Percentiles rank a stretch among this genome's conserved stretches.
These are phyloP conservation scores for Hypholoma fasciculare DNA, from an alignment of 768 basidiomycete genomes.

Conservation along the genomic window DNA sequence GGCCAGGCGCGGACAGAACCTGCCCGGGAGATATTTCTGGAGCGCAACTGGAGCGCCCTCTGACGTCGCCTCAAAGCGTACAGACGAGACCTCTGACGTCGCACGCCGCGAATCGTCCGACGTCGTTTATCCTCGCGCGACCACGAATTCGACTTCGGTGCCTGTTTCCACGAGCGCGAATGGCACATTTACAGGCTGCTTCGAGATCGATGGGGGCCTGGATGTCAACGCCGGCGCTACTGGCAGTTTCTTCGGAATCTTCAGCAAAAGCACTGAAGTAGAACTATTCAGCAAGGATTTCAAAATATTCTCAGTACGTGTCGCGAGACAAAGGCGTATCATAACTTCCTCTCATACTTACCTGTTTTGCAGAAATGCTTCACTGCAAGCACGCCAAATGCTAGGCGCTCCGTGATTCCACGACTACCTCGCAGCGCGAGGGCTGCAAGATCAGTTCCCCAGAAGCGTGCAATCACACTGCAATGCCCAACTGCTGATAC, in stretches of 20 bases:
- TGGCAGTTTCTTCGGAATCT: constrained; percentile 39
- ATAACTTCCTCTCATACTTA: not conserved
- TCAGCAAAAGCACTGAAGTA: constrained; percentile 30
- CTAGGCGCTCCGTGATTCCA: constrained; percentile 1
- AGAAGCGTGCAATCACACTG: constrained; percentile 5
- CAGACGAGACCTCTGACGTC: not conserved
- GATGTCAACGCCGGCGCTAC: constrained; percentile 40
- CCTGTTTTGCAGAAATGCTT: constrained; percentile 14
- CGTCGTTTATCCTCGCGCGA: not conserved
- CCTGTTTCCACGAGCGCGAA: not conserved
- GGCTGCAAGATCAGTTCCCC: not conserved
- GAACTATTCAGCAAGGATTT: constrained; percentile 36
- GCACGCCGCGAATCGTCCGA: not conserved
- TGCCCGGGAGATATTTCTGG: not conserved
- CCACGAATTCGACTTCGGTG: not conserved
- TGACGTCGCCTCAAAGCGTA: not conserved
- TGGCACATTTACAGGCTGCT: constrained; percentile 27
- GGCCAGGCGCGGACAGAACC: not conserved
- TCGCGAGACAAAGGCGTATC: not conserved
- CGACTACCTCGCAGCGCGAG: not conserved
- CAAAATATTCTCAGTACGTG: constrained; percentile 35
- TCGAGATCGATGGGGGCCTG: constrained; percentile 33
- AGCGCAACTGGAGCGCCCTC: not conserved
- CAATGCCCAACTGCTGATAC: constrained; percentile 3
- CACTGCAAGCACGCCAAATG: constrained; percentile 2